Percentiles rank a stretch among this genome's conserved stretches.
Evolutionary conservation across 441 rosid species (phyloP).

Genomic region (Gossypium schwendimanii): DNA sequence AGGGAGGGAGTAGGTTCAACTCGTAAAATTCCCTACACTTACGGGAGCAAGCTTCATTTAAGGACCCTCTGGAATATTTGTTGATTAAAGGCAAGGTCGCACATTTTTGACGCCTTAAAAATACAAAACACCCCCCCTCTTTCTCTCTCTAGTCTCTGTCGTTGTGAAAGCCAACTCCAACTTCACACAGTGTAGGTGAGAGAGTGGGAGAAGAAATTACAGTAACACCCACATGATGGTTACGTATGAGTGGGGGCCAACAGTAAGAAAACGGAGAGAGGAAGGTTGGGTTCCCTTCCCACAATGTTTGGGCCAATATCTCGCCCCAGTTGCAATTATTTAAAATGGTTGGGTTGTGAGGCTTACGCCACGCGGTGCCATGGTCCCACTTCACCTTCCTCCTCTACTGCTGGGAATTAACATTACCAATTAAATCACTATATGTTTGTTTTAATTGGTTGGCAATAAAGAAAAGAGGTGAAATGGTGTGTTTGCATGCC

Average conservation of each 20-base stretch:
- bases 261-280: not conserved
- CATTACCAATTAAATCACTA: too few species aligned
- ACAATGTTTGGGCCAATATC: not conserved
- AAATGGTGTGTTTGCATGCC: too few species aligned
- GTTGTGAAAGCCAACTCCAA: not conserved
- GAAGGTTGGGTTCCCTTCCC: not conserved
- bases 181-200: not conserved
- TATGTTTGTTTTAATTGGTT: too few species aligned
- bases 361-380: slow-evolving; percentile 17
- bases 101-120: not conserved
- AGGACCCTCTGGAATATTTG: not conserved
- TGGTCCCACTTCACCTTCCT: slow-evolving; percentile 19
- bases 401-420: not conserved
- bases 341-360: not conserved
- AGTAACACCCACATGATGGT: slow-evolving; percentile 20
- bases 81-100: not conserved
- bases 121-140: not conserved
- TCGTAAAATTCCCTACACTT: slow-evolving; percentile 3
- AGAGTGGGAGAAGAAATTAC: slow-evolving; percentile 17
- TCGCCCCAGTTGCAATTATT: too few species aligned
- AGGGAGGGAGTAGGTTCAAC: slow-evolving; percentile 4
- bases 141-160: not conserved
- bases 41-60: slow-evolving; percentile 6
- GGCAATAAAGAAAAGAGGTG: too few species aligned
- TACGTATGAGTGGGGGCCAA: not conserved